Conservation (phyloP, 768 basidiomycete species). For the Kwoniella europaea region DNA sequence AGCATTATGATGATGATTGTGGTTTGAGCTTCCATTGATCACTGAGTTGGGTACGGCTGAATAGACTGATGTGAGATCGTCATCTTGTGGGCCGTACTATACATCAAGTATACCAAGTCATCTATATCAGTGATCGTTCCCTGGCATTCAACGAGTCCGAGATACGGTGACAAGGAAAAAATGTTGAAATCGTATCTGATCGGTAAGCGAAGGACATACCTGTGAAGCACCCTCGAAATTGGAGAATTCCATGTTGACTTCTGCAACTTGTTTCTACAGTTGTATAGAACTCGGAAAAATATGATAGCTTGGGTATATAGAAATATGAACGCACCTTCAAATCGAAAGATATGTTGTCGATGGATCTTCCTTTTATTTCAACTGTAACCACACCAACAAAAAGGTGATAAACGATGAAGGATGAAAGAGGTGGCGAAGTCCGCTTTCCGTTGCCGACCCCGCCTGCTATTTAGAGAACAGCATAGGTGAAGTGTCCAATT, state of each 20-base stretch:
- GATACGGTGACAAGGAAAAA: conserved; percentile 22
- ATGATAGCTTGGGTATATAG: background rate
- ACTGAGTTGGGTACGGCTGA: conserved; percentile 39
- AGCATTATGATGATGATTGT: conserved; percentile 6
- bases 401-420: background rate
- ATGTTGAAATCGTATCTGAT: background rate
- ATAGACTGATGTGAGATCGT: conserved; percentile 51
- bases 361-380: background rate
- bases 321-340: background rate
- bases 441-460: background rate
- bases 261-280: background rate
- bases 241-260: conserved; percentile 50
- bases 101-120: background rate
- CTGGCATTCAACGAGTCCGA: background rate
- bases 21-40: conserved; percentile 10
- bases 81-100: conserved; percentile 52
- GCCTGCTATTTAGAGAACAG: background rate
- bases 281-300: background rate
- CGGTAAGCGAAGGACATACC: conserved; percentile 27
- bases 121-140: no score
- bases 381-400: background rate
- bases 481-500: background rate
- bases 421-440: background rate
- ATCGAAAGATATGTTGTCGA: background rate
- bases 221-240: conserved; percentile 60